phyloP scores from a whole-genome alignment of 805 yeast species.

The Wickerhamomyces strasburgensis region DNA sequence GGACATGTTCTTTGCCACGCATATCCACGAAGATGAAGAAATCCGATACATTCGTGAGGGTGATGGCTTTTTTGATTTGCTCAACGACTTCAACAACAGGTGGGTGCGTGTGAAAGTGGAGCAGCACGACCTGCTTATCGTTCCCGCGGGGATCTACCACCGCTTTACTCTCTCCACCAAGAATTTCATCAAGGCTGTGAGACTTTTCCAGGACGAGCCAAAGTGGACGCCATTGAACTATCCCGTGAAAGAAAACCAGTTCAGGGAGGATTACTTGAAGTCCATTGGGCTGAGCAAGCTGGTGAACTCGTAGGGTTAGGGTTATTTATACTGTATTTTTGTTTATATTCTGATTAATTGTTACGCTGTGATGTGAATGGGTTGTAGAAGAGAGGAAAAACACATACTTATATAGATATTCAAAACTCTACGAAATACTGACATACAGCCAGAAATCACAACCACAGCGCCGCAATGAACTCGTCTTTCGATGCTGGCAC shows the following conservation, averaged over 20 bases:
- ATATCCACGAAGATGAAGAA: constrained; percentile 95
- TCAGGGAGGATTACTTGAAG: constrained; percentile 42
- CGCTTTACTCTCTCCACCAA: constrained; percentile 72
- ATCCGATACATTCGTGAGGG: constrained; percentile 88
- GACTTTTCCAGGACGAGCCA: constrained; percentile 91
- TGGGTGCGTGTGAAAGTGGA: constrained; percentile 76
- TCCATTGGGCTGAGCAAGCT: constrained; percentile 12
- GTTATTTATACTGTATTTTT: no score
- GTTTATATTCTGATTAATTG: no score
- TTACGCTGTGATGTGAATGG: no score
- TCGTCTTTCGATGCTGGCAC: no score
- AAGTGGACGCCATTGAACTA: constrained; percentile 89
- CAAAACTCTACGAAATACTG: no score
- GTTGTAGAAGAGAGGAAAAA: neutral
- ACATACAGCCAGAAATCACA: neutral
- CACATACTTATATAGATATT: no score
- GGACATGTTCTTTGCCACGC: constrained; percentile 72
- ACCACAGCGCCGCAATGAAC: no score
- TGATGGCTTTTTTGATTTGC: constrained; percentile 85
- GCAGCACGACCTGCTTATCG: constrained; percentile 59
- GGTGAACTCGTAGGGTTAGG: no score
- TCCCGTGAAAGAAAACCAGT: constrained; percentile 47
- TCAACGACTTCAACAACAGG: constrained; percentile 45
- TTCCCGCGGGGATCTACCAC: constrained; percentile 94
- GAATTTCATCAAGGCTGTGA: constrained; percentile 66